Conservation (phyloP, 768 basidiomycete species). For the Suillus fuscotomentosus region DNA sequence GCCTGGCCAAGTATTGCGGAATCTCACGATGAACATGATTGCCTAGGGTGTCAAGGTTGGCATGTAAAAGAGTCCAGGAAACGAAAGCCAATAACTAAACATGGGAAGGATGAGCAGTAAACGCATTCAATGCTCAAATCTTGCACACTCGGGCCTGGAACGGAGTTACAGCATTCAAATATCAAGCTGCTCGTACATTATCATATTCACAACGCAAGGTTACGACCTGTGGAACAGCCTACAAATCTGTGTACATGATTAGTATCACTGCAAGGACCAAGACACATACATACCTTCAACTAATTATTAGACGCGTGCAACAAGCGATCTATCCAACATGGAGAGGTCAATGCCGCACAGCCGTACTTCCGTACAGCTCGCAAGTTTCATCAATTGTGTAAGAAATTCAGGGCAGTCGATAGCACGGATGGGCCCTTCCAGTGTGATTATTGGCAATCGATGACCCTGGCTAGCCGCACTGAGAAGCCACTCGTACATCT, state of each 20-base stretch:
- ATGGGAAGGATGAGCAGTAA: not conserved
- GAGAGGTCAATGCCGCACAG: not conserved
- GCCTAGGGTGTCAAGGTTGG: not conserved
- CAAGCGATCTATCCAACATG: not conserved
- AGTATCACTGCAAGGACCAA: not conserved
- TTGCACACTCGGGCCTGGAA: not conserved
- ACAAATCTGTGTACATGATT: not conserved
- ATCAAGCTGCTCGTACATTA: not conserved
- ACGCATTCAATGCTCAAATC: not conserved
- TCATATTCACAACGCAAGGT: not conserved
- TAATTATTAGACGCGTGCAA: not conserved
- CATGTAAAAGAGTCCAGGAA: not conserved
- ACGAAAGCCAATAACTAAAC: not conserved
- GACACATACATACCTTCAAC: not conserved
- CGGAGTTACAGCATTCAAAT: not conserved
- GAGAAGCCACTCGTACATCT: constrained; percentile 1
- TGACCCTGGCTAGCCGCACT: not conserved
- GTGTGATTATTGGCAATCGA: not conserved
- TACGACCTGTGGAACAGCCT: not conserved
- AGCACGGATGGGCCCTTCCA: not conserved
- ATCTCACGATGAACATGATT: not conserved
- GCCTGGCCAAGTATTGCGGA: too few relatives aligned
- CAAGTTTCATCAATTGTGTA: not conserved
- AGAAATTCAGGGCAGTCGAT: not conserved
- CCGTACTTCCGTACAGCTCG: constrained; percentile 1